A percentile compares a stretch with the other conserved stretches of the same genome.
Evolutionary conservation across 2,329 filamentous ascomycete species (phyloP).

Genomic region (Aspergillus texensis): DNA sequence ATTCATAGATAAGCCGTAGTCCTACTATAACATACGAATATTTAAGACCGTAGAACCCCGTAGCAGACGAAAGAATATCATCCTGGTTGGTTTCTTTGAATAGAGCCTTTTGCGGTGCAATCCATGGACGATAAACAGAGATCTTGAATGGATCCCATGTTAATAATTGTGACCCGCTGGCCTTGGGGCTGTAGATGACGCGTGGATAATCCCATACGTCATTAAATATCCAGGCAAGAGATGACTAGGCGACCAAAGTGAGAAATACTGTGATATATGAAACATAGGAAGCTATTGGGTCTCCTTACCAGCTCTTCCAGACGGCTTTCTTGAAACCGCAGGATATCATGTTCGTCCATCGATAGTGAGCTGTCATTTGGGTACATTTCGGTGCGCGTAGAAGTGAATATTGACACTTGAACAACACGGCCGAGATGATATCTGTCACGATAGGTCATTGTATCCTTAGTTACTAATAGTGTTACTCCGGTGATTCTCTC

Average conservation of each 20-base stretch:
- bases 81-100: neutral
- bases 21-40: neutral
- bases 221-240: constrained; percentile 12
- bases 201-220: constrained; percentile 7
- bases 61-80: constrained; percentile 1
- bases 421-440: constrained; percentile 9
- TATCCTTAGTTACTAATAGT: neutral
- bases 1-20: constrained; percentile 3
- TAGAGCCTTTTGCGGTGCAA: neutral
- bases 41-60: neutral
- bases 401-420: constrained; percentile 8
- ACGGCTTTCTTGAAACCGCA: constrained; percentile 3
- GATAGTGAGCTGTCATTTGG: neutral
- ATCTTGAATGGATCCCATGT: neutral
- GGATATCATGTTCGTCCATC: neutral
- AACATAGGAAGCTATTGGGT: neutral
- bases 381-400: neutral
- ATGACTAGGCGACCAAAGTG: neutral
- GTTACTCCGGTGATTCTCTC: constrained; percentile 8
- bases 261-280: neutral
- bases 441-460: neutral
- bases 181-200: neutral
- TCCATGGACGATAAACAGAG: neutral
- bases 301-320: constrained; percentile 10
- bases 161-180: neutral